These are phyloP conservation scores for Pseudopyrenochaeta lycopersici DNA, from an alignment of 2,329 filamentous ascomycete genomes.

Conservation along the genomic window DNA sequence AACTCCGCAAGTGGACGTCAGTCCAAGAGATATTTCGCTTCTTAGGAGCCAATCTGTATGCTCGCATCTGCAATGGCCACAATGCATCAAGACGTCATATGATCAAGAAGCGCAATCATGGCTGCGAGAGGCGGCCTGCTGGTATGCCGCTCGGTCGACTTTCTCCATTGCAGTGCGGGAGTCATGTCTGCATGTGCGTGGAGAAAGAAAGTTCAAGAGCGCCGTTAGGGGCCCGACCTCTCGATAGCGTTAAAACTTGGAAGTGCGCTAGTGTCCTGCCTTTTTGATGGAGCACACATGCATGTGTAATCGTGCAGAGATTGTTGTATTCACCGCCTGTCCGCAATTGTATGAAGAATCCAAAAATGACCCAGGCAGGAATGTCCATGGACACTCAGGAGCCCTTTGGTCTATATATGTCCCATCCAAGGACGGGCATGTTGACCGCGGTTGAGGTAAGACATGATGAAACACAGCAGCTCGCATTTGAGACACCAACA, in stretches of 20 bases:
- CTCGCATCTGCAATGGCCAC: constrained; percentile 6
- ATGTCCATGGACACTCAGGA: not conserved
- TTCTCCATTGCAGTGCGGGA: not conserved
- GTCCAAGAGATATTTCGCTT: constrained; percentile 1
- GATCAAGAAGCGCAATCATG: no score
- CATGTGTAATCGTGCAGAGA: not conserved
- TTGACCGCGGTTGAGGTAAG: constrained; percentile 9
- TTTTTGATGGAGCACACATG: no score
- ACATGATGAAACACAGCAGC: constrained; percentile 29
- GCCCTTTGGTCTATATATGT: no score
- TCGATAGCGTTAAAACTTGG: no score
- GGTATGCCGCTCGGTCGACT: no score
- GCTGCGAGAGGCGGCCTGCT: no score
- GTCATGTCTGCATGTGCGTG: not conserved
- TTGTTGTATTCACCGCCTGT: not conserved
- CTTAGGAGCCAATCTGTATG: not conserved
- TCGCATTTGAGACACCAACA: constrained; percentile 32
- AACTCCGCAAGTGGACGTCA: constrained; percentile 3
- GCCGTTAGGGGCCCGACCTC: not conserved
- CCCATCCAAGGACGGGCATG: no score
- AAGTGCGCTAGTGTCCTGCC: no score
- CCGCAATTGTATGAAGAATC: not conserved
- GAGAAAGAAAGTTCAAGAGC: not conserved
- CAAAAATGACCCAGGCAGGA: not conserved
- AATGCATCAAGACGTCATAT: not conserved